A percentile compares a stretch with the other conserved stretches of the same genome.
Evolutionary conservation across 495 filamentous ascomycete species (phyloP).

Genomic region (Aspergillus biplanus): DNA sequence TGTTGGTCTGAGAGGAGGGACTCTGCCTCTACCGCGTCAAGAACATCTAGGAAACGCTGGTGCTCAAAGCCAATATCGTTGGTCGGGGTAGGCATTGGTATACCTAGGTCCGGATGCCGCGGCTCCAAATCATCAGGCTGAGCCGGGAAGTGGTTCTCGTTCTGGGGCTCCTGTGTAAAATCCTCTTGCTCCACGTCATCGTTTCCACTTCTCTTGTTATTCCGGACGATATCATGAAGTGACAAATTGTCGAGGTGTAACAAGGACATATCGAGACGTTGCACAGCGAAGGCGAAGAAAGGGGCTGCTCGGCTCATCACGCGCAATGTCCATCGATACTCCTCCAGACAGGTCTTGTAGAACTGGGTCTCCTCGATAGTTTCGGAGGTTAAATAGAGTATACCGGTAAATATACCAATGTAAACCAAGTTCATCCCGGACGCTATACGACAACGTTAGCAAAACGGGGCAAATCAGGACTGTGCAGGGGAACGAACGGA

Average conservation of each 20-base stretch:
- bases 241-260: conserved; percentile 4
- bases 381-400: conserved; percentile 12
- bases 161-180: background rate
- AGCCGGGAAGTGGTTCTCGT: background rate
- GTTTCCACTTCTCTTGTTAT: conserved; percentile 1
- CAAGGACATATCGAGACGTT: conserved; percentile 12
- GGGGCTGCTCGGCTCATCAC: conserved; percentile 9
- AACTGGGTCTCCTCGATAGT: conserved; percentile 12
- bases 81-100: background rate
- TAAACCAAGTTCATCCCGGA: conserved; percentile 12
- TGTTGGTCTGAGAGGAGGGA: conserved; percentile 2
- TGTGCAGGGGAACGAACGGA: background rate
- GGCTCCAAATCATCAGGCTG: background rate
- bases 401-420: conserved; percentile 8
- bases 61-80: conserved; percentile 6
- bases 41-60: conserved; percentile 6
- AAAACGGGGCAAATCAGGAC: background rate
- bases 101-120: background rate
- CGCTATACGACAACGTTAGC: background rate
- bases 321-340: conserved; percentile 11
- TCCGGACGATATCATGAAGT: conserved; percentile 9
- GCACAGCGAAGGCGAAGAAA: conserved; percentile 11
- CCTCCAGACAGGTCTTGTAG: conserved; percentile 7
- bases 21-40: conserved; percentile 9
- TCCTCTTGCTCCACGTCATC: background rate